phyloP scores from a whole-genome alignment of 108 stramenopile genomes.

The Nannochloropsis oceanica region DNA sequence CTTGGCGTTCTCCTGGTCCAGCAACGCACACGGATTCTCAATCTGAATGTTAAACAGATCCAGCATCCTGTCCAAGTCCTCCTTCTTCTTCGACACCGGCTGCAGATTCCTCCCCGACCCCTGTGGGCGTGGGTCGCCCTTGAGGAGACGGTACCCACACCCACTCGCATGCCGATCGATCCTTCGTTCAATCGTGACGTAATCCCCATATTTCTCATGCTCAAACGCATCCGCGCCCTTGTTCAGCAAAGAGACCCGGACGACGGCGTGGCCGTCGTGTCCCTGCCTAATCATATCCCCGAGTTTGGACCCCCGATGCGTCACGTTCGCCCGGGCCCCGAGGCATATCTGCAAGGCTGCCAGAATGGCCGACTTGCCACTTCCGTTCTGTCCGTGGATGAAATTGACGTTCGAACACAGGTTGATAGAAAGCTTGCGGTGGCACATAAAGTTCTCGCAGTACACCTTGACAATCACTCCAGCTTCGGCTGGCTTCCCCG shows the following conservation, averaged over 20 bases:
- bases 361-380: slow-evolving; percentile 74
- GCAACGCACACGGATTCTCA: slow-evolving; percentile 88
- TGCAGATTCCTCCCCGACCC: not conserved
- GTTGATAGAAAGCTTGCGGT: slow-evolving; percentile 36
- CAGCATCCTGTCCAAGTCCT: slow-evolving; percentile 69
- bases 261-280: slow-evolving; percentile 49
- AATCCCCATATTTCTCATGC: slow-evolving; percentile 67
- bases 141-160: slow-evolving; percentile 55
- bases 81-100: slow-evolving; percentile 32
- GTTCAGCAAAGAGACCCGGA: slow-evolving; percentile 74
- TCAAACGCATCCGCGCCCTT: slow-evolving; percentile 63
- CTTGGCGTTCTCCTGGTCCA: slow-evolving; percentile 95
- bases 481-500: slow-evolving; percentile 16
- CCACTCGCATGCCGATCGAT: slow-evolving; percentile 48
- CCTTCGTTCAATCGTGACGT: slow-evolving; percentile 73
- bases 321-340: slow-evolving; percentile 67
- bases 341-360: slow-evolving; percentile 91
- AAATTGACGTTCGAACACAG: slow-evolving; percentile 69
- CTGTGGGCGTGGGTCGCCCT: slow-evolving; percentile 6
- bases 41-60: slow-evolving; percentile 53
- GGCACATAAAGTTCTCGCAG: slow-evolving; percentile 92
- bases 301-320: slow-evolving; percentile 65
- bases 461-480: slow-evolving; percentile 55
- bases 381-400: slow-evolving; percentile 80
- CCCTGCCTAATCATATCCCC: slow-evolving; percentile 70